phyloP scores from a whole-genome alignment of 371 early-diverging fungal genomes.

The Nematocida sp. region DNA sequence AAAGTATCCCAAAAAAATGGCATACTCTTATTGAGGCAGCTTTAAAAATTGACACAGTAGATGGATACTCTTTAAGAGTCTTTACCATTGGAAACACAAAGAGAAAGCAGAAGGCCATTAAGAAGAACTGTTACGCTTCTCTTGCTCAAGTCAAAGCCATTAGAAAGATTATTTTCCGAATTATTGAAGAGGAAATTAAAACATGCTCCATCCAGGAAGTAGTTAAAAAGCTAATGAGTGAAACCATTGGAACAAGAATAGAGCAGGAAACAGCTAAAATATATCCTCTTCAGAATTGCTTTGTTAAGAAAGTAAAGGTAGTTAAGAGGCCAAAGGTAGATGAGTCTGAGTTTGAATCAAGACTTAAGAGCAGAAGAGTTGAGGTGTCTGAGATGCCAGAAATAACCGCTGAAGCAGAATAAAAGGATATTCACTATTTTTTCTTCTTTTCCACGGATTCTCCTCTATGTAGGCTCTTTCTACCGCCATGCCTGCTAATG shows the following conservation, averaged over 20 bases:
- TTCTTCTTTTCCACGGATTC: too few species aligned
- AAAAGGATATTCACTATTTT: too few species aligned
- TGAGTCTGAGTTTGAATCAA: slow-evolving; percentile 29
- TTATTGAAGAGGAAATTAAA: slow-evolving; percentile 81
- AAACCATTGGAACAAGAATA: slow-evolving; percentile 82
- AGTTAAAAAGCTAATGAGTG: slow-evolving; percentile 80
- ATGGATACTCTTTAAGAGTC: slow-evolving; percentile 94
- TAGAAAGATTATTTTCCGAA: slow-evolving; percentile 99
- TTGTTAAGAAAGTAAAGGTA: slow-evolving; percentile 97
- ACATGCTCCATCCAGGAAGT: slow-evolving; percentile 87
- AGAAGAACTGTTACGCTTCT: slow-evolving; percentile 96
- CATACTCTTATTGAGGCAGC: slow-evolving; percentile 95
- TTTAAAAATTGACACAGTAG: slow-evolving; percentile 96
- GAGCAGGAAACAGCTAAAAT: slow-evolving; percentile 90
- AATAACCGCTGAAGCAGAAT: neutral
- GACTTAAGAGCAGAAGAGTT: slow-evolving; percentile 34
- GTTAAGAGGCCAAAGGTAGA: slow-evolving; percentile 70
- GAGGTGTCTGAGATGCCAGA: slow-evolving; percentile 34
- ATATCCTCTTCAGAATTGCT: slow-evolving; percentile 95
- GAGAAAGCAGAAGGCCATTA: slow-evolving; percentile 83
- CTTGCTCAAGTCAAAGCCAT: slow-evolving; percentile 89
- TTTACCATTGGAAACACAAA: slow-evolving; percentile 95
- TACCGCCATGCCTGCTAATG: too few species aligned
- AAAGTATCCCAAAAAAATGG: slow-evolving; percentile 99
- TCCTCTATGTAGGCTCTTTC: too few species aligned